A percentile compares a stretch with the other conserved stretches of the same genome.
These are phyloP conservation scores for Pseudomonodictys pantanalensis DNA, from an alignment of 495 filamentous ascomycete genomes.

Conservation along the genomic window DNA sequence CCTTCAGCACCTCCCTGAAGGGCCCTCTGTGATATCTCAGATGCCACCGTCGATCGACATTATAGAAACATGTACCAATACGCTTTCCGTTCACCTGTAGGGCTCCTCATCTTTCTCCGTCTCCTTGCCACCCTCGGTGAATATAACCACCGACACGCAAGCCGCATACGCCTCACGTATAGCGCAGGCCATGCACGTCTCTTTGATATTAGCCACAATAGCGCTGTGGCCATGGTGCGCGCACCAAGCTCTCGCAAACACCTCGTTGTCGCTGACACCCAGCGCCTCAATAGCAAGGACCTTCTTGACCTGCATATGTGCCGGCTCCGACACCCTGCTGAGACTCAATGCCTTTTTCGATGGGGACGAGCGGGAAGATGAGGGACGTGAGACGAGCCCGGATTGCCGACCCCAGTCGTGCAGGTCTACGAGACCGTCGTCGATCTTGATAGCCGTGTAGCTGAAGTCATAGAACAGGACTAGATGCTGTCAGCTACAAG, in stretches of 20 bases:
- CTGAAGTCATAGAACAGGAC: slow-evolving; percentile 65
- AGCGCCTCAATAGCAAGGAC: slow-evolving; percentile 69
- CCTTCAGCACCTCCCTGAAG: too few relatives aligned
- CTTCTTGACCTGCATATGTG: slow-evolving; percentile 48
- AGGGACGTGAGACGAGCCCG: slow-evolving; percentile 18
- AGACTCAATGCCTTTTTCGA: slow-evolving; percentile 21
- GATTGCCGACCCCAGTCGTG: slow-evolving; percentile 55
- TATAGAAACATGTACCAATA: background rate
- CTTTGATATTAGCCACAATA: slow-evolving; percentile 61
- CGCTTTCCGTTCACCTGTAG: background rate
- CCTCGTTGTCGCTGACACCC: slow-evolving; percentile 68
- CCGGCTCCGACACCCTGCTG: slow-evolving; percentile 2
- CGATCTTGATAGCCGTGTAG: slow-evolving; percentile 52
- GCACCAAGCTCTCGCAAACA: slow-evolving; percentile 71
- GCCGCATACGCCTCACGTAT: slow-evolving; percentile 70
- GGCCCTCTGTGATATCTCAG: too few relatives aligned
- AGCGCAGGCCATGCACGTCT: slow-evolving; percentile 70
- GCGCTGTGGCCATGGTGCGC: slow-evolving; percentile 66
- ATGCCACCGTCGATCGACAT: too few relatives aligned
- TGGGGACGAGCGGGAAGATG: slow-evolving; percentile 17
- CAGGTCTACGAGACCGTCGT: slow-evolving; percentile 57
- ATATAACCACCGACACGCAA: slow-evolving; percentile 65
- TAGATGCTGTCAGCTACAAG: background rate
- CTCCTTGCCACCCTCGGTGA: slow-evolving; percentile 50
- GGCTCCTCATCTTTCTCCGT: slow-evolving; percentile 35